These are phyloP conservation scores for Aspergillus quadricinctus DNA, from an alignment of 2,329 filamentous ascomycete genomes.

Conservation along the genomic window DNA sequence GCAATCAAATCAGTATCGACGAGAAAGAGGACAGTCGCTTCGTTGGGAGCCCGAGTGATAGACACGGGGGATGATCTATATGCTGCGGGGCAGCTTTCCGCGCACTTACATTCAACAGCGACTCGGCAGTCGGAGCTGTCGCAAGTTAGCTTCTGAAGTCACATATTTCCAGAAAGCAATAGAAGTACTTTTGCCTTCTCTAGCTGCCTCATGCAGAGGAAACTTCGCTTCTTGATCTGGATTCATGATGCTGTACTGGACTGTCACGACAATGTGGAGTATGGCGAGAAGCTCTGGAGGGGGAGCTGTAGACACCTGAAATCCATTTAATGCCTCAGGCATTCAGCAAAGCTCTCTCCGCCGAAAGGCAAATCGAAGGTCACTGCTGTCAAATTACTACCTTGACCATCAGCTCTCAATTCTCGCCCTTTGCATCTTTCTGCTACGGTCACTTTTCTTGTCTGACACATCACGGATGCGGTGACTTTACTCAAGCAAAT, in stretches of 20 bases:
- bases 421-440: background rate
- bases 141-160: conserved; percentile 17
- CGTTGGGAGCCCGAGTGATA: background rate
- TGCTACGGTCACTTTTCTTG: background rate
- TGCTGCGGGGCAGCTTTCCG: conserved; percentile 23
- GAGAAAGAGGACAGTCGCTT: background rate
- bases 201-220: conserved; percentile 79
- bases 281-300: background rate
- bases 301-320: background rate
- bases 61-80: background rate
- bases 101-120: conserved; percentile 60
- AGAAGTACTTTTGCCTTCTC: conserved; percentile 72
- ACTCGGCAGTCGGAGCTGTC: conserved; percentile 66
- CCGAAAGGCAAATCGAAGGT: conserved; percentile 9
- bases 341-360: conserved; percentile 8
- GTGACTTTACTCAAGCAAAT: background rate
- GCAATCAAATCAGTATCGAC: conserved; percentile 2
- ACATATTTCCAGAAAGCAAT: background rate
- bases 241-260: conserved; percentile 31
- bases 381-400: background rate
- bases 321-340: conserved; percentile 7
- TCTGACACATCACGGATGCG: background rate
- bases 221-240: conserved; percentile 57
- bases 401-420: background rate
- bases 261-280: background rate